Evolutionary conservation across 2,329 filamentous ascomycete genomes (phyloP), one percentile per base, ranked within the genome.

Genomic region (Diaporthe batatas): DNA sequence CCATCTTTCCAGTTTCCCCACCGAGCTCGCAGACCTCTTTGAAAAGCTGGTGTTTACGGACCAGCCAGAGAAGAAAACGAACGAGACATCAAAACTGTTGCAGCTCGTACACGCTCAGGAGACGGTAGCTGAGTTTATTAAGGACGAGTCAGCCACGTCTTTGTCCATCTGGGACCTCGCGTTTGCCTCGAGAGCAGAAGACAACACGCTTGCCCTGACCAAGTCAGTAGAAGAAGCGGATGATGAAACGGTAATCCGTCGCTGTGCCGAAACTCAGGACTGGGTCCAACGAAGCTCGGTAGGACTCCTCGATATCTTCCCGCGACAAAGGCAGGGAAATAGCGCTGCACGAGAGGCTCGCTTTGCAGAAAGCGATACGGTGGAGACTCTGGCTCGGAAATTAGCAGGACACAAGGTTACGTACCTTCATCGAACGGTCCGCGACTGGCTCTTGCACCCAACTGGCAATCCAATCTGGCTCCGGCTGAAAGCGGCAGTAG

Each of bases 121-220:
- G 67, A 36, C 71, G 0, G 80, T 80, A 1, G 79, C 81, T 1
- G 78, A 80, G 16, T 81, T 82, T 55, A 75, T 82, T 25, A 76
- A 77, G 11, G 78, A 82, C 57, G 80, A 82, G 10, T 78, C 79
- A 0, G 77, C 81, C 0, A 78, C 76, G 23, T 77, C 78, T 0
- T 72, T 82, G 6, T 79, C 79, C 0, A 74, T 82, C 3, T 82
- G 80, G 81, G 81, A 82, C 49, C 57, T 82, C 18, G 79, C 79
- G 0, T 82, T 82, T 64, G 76, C 81, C 2, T 73, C 79, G 0
- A 21, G 72, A 2, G 58, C 65, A 7, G 68, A 73, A 0, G 78
- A 80, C 0, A 77, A 80, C 47, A 23, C 34, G 0, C 25, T 75
- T 10, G 75, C 75, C 0, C 44, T 79, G 0, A 39, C 76, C 0